phyloP scores from a whole-genome alignment of 257 asterid genomes.

The Penstemon newberryi region DNA sequence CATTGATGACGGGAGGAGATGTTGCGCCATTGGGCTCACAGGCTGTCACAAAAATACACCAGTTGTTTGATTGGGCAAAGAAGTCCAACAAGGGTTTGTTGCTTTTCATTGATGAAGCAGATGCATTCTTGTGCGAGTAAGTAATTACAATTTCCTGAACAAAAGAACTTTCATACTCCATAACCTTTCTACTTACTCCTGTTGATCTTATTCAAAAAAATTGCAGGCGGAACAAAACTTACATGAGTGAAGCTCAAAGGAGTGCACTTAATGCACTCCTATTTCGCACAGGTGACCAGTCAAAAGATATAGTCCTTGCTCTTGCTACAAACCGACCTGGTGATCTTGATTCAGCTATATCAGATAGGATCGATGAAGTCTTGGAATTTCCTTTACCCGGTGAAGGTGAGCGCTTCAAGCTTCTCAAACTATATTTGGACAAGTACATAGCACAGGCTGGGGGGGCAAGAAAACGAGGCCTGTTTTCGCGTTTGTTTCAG shows the following conservation, averaged over 20 bases:
- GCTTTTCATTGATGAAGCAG: conserved; percentile 97
- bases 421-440: conserved; percentile 73
- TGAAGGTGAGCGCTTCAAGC: conserved; percentile 76
- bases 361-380: conserved; percentile 95
- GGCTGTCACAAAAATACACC: conserved; percentile 98
- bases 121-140: conserved; percentile 99
- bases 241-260: conserved; percentile 99
- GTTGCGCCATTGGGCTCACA: conserved; percentile 94
- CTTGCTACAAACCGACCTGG: conserved; percentile 95
- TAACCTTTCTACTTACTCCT: neutral
- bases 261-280: conserved; percentile 96
- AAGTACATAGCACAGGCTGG: conserved; percentile 86
- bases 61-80: conserved; percentile 90
- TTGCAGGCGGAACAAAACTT: conserved; percentile 86
- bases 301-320: conserved; percentile 92
- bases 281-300: conserved; percentile 92
- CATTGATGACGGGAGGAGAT: conserved; percentile 99
- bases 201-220: neutral
- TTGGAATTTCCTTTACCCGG: conserved; percentile 94
- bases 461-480: conserved; percentile 63
- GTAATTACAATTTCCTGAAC: conserved; percentile 31
- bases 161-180: neutral
- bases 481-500: conserved; percentile 52
- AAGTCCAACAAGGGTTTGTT: conserved; percentile 84
- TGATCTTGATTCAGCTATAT: conserved; percentile 92